phyloP scores from a whole-genome alignment of 1,139 yeast species.

The Sugiyamaella neomexicana region DNA sequence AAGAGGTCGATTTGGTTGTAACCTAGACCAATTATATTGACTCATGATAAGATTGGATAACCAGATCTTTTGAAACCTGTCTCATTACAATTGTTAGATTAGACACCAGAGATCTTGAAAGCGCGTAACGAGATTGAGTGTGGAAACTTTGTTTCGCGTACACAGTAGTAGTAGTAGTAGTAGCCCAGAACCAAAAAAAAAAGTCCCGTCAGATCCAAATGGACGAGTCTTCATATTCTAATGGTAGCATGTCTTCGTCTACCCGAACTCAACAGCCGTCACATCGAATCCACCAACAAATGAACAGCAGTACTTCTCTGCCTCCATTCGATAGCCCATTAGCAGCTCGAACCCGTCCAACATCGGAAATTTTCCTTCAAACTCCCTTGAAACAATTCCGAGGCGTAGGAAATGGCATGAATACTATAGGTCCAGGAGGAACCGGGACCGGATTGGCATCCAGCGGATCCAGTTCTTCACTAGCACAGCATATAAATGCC shows the following conservation, averaged over 20 bases:
- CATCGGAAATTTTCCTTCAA: constrained; percentile 34
- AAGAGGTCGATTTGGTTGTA: neutral
- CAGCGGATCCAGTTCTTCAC: constrained; percentile 1
- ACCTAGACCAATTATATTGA: neutral
- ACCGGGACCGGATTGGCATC: neutral
- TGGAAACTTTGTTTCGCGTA: too few species aligned
- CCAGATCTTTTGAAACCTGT: too few species aligned
- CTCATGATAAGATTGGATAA: too few species aligned
- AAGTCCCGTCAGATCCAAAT: neutral
- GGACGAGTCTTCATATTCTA: constrained; percentile 12
- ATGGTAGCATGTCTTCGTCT: neutral
- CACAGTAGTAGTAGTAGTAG: too few species aligned
- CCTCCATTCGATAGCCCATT: constrained; percentile 31
- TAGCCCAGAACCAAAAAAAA: too few species aligned
- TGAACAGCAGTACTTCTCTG: constrained; percentile 11
- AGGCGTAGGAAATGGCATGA: constrained; percentile 10
- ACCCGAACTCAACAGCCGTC: constrained; percentile 9
- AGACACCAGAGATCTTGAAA: too few species aligned
- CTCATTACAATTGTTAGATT: too few species aligned
- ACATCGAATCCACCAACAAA: constrained; percentile 13
- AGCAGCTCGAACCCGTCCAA: constrained; percentile 32
- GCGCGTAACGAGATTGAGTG: too few species aligned
- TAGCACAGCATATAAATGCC: constrained; percentile 9
- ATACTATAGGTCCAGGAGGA: constrained; percentile 11
- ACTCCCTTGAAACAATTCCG: constrained; percentile 25